These are phyloP conservation scores for Apocynum venetum DNA, from an alignment of 257 asterid species.

Conservation along the genomic window DNA sequence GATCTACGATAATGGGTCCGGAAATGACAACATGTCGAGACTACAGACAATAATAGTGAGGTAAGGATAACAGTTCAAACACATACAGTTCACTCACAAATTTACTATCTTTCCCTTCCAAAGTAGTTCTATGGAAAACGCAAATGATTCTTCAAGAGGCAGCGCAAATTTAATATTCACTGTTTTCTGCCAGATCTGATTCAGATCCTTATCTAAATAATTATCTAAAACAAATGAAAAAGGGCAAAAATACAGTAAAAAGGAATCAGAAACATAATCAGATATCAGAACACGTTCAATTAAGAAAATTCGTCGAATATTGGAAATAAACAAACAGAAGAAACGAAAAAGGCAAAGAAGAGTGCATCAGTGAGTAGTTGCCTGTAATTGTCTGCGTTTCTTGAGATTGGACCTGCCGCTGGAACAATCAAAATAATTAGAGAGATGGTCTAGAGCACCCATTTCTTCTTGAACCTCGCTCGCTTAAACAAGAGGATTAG, in stretches of 20 bases:
- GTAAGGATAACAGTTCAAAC: not conserved
- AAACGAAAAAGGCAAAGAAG: not conserved
- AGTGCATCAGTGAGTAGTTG: not conserved
- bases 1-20: not conserved
- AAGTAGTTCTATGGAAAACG: not conserved
- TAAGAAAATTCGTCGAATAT: not conserved
- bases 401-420: constrained; percentile 52
- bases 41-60: not conserved
- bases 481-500: not conserved
- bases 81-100: not conserved
- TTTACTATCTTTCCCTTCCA: not conserved
- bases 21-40: not conserved
- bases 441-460: constrained; percentile 85
- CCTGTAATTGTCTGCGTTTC: constrained; percentile 83
- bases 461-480: constrained; percentile 22
- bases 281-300: not conserved
- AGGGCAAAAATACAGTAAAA: not conserved
- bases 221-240: not conserved
- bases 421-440: constrained; percentile 74
- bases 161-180: not conserved
- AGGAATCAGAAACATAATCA: not conserved
- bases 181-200: constrained; percentile 13
- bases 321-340: not conserved
- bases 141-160: not conserved
- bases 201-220: constrained; percentile 3